Percentiles rank a stretch among this genome's conserved stretches.
Evolutionary conservation across 2,329 filamentous ascomycete species (phyloP).

Genomic region (Fusarium sp.): DNA sequence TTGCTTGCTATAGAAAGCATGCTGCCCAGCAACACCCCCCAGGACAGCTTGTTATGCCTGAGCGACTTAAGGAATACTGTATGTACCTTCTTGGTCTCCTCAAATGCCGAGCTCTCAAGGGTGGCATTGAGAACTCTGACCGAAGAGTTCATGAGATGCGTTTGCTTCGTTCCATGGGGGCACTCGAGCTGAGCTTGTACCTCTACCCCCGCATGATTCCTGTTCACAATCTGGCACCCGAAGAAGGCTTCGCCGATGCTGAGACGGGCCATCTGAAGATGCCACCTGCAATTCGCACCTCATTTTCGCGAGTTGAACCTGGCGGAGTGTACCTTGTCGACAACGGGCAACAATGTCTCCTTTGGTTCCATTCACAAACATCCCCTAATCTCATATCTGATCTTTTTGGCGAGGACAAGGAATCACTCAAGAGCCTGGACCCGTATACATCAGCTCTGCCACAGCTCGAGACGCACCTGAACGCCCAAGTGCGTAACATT

Average conservation of each 20-base stretch:
- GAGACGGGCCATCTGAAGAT: slow-evolving; percentile 88
- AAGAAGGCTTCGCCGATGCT: slow-evolving; percentile 90
- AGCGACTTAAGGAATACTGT: slow-evolving; percentile 93
- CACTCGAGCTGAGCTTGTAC: slow-evolving; percentile 86
- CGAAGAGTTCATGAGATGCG: slow-evolving; percentile 91
- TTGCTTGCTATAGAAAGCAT: slow-evolving; percentile 92
- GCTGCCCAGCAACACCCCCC: slow-evolving; percentile 87
- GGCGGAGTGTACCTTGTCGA: slow-evolving; percentile 95
- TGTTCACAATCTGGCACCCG: slow-evolving; percentile 86
- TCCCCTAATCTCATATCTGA: slow-evolving; percentile 92
- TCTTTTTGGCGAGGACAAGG: slow-evolving; percentile 82
- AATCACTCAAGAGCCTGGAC: slow-evolving; percentile 78
- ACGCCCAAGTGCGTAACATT: slow-evolving; percentile 94
- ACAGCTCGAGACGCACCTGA: slow-evolving; percentile 89
- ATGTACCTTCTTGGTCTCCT: slow-evolving; percentile 95
- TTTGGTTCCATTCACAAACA: slow-evolving; percentile 94
- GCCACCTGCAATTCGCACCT: slow-evolving; percentile 82
- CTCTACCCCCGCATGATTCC: slow-evolving; percentile 95
- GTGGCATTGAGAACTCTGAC: slow-evolving; percentile 89
- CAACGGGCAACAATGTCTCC: slow-evolving; percentile 89
- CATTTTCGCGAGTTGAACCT: slow-evolving; percentile 88
- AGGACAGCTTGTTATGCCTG: slow-evolving; percentile 92
- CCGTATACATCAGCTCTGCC: slow-evolving; percentile 84
- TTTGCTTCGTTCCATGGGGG: slow-evolving; percentile 88
- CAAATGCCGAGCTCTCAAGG: slow-evolving; percentile 94